A percentile compares a stretch with the other conserved stretches of the same genome.
These are phyloP conservation scores for Cladosporium sp. DNA, from an alignment of 2,329 filamentous ascomycete genomes.

Conservation along the genomic window DNA sequence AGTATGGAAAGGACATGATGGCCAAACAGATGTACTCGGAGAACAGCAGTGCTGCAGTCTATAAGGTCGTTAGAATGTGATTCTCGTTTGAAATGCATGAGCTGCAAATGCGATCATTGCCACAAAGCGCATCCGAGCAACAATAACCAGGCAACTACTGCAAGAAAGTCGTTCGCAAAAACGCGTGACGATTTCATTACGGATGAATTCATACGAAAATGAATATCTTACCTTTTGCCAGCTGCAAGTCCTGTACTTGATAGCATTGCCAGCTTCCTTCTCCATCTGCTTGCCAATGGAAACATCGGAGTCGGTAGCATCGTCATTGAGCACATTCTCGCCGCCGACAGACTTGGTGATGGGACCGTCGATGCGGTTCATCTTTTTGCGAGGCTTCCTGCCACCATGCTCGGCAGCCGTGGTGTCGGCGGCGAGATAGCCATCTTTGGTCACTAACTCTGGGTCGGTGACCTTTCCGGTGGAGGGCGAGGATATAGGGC, in stretches of 20 bases:
- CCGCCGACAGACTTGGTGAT: slow-evolving; percentile 38
- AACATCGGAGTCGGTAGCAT: slow-evolving; percentile 42
- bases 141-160: neutral
- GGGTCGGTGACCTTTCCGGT: slow-evolving; percentile 15
- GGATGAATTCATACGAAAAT: slow-evolving; percentile 3
- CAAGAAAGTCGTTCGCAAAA: neutral
- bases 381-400: slow-evolving; percentile 28
- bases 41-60: slow-evolving; percentile 86
- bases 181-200: neutral
- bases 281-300: slow-evolving; percentile 68
- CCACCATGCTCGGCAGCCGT: slow-evolving; percentile 36
- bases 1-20: slow-evolving; percentile 96
- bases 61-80: slow-evolving; percentile 18
- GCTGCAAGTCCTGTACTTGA: slow-evolving; percentile 89
- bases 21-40: slow-evolving; percentile 92
- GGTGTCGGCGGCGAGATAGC: slow-evolving; percentile 26
- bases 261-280: slow-evolving; percentile 72
- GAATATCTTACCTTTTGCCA: slow-evolving; percentile 71
- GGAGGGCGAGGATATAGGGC: slow-evolving; percentile 13
- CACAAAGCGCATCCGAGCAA: neutral
- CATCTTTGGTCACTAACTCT: slow-evolving; percentile 26
- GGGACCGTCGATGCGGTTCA: slow-evolving; percentile 45
- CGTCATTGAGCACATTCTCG: slow-evolving; percentile 20
- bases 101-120: neutral
- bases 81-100: neutral